Evolutionary conservation across 2,329 filamentous ascomycete genomes (phyloP), one percentile per base, ranked within the genome.

Genomic region (Aureobasidium namibiae): DNA sequence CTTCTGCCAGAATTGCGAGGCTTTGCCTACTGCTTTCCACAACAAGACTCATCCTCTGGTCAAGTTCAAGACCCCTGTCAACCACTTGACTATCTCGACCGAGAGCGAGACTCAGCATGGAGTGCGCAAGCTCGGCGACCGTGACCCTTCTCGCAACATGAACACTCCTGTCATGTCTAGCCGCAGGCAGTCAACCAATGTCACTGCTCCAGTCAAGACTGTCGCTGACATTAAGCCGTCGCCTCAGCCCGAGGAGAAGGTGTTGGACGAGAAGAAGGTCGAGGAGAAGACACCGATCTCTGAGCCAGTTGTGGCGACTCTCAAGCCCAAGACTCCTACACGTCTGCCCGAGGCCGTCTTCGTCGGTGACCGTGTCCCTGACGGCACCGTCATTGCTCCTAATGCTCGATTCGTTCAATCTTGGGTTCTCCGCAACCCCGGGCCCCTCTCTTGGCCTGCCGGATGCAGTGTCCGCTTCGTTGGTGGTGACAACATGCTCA

Each of bases 11-110:
- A 88, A 83, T 69, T 99, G 94, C 76, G 95, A 99, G 76, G 90
- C 92, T 50, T 85, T 85, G 67, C 94, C 94, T 8, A 79, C 80
- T 64, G 92, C 95, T 73, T 78, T 77, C 23, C 94, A 99, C 78
- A 96, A 97, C 79, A 86, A 85, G 73, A 95, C 92, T n/a, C 94
- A 99, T 68, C 94, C 94, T 29, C 78, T 99, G 66, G 91, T 99
- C 78, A 96, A 96, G 78, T 91, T 99, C 79, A 95, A 90, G 81
- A 95, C 89, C 2, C 89, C 92, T 10, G 87, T 99, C 50, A 88
- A 90, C 65, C 87, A 89, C 65, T 89, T 96, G 36, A 92, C 84
- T 63, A 89, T 99, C 56, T 92, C 85, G 52, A 97, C 92, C 9
- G 80, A 88, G 63, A 88, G 87, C 56, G 90, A 95, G 73, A 85